Evolutionary conservation across 331 rosid species (phyloP), one percentile per base, ranked within the genome.

Genomic region (Saraca asoca): DNA sequence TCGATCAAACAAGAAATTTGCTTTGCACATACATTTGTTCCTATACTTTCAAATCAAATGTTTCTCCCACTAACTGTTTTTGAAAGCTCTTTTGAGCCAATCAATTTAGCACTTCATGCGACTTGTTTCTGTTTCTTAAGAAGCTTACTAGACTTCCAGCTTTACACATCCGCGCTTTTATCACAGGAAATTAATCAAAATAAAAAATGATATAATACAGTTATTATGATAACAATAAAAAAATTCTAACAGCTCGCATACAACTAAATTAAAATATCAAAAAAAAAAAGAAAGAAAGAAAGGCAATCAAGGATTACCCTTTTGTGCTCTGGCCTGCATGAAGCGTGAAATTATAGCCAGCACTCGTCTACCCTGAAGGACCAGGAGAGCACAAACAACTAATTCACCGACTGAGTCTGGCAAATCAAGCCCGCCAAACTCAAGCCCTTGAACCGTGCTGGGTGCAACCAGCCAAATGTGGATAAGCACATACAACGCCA

Each of bases 341-440:
- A 88, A 94, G 67, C 95, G 89, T 7, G 88, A 90, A 79, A 94
- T 77, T 64, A 81, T 67, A 61, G 85, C 77, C 71, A 85, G 59
- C 64, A 88, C 62, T 15, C 83, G 81, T 76, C 90, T 80, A 18
- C 83, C 95, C 75, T 94, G 99, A 73, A 94, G 91, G 77, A 78
- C 89, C 74, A 94, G 78, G 53, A 85, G 69, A 43, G 82, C 84
- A 73, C 85, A 85, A 51, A 88, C 87, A 66, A 83, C 78, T 58
- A 90, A 66, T 82, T 94, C 99, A 49, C 96, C 85, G 75, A 94
- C 72, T 58, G 97, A 88, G 78, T 94, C 99, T 29, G 99, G 97
- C 69, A 94, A 84, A 82, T 94, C 99, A 65, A 94, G 95, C 58
- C 97, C 95, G 61, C 69, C 77, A 79, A 83, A 83, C 80, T 94